Base-by-base conservation (phyloP, 352 stramenopile genomes). In the Globisporangium megalacanthum region DNA sequence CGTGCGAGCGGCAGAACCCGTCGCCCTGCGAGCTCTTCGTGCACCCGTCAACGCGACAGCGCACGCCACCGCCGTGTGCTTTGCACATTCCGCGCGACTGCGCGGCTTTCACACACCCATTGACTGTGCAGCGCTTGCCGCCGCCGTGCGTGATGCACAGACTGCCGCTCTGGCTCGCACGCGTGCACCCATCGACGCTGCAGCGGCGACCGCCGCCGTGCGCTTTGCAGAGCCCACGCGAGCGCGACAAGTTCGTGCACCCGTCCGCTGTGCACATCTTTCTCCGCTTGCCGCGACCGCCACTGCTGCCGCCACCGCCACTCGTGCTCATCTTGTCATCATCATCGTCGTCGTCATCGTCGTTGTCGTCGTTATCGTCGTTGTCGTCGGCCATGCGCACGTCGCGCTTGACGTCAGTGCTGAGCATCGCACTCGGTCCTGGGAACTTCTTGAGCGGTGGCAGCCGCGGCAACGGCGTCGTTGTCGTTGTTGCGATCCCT, bases 31-130 rank as follows among this genome's bases (percentile, higher is more conserved):
- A 90, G 61, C 80, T 91, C 66, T 93, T 93, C 9, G 73, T 68
- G 62, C 83, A 93, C 19, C 76, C 83, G n/a, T 89, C 79, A n/a
- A 89, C 72, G 49, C 79, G 81, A 58, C 83, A 93, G n/a, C 83
- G 83, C 29, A 90, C 81, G 31, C 83, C 83, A 44, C 83, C 83
- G 17, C 83, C 83, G 51, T 93, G 83, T 8, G 83, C 83, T 62
- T 93, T 93, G 66, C 83, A 93, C 83, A 92, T 92, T 8, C 83
- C 83, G 19, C 81, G 75, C 14, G 77, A 89, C 49, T 93, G 83
- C 10, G 83, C 83, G 22, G 83, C 81, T 59, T 92, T 93, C 48
- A 79, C 62, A 35, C 83, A 93, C 5, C 83, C 81, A 2, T 90
- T 77, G 13, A 93, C 77, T 0, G 81, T 92, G 56, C 83, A 93